Conservation (phyloP, 1,139 yeast genomes). For the Spencermartinsiella ligniputridi region DNA sequence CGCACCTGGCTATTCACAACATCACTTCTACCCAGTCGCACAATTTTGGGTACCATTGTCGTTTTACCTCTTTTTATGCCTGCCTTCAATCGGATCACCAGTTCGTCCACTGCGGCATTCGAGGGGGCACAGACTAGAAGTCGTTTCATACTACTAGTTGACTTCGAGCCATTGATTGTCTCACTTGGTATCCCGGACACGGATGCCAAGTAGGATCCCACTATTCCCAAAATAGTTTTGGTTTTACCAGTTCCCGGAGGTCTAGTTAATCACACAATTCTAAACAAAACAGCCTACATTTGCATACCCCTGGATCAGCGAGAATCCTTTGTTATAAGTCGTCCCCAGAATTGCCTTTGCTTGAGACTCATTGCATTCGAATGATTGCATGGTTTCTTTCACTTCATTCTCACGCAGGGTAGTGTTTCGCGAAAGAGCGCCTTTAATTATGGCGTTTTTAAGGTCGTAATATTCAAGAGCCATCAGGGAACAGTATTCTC, state of each 20-base stretch:
- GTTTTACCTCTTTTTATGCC: conserved; percentile 65
- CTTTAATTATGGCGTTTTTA: conserved; percentile 57
- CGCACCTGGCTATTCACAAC: conserved; percentile 79
- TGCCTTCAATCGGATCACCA: conserved; percentile 75
- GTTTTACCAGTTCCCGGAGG: conserved; percentile 99
- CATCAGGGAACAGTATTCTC: conserved; percentile 81
- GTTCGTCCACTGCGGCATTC: conserved; percentile 97
- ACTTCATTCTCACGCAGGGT: conserved; percentile 38
- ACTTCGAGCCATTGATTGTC: conserved; percentile 13
- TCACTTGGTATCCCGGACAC: conserved; percentile 38
- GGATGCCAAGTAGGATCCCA: conserved; percentile 63
- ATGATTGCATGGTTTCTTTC: conserved; percentile 40
- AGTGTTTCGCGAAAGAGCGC: conserved; percentile 52
- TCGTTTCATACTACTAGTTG: conserved; percentile 38
- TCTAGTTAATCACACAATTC: conserved; percentile 14
- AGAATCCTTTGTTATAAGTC: conserved; percentile 64
- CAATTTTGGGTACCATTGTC: conserved; percentile 58
- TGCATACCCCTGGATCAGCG: conserved; percentile 75
- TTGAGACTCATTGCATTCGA: conserved; percentile 77
- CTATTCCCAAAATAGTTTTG: conserved; percentile 87
- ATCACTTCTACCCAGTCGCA: conserved; percentile 89
- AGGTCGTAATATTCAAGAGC: conserved; percentile 82
- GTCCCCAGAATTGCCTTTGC: conserved; percentile 84
- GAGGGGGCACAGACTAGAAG: conserved; percentile 95
- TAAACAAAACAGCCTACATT: not conserved